Evolutionary conservation across 768 basidiomycete species (phyloP).

Genomic region (Roridomyces roridus): DNA sequence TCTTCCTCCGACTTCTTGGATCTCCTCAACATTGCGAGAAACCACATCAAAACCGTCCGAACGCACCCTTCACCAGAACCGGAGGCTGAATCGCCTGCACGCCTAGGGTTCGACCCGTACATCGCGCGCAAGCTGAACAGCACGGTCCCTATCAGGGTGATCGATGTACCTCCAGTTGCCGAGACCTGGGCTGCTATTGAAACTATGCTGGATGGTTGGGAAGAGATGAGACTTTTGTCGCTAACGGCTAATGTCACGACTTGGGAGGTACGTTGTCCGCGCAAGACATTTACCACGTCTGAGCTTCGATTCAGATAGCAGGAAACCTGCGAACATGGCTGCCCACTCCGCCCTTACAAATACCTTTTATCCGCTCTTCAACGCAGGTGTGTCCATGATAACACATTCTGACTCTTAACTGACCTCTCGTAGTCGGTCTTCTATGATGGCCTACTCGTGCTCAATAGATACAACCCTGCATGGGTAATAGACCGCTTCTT

Average conservation of each 20-base stretch:
- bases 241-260: conserved; percentile 49
- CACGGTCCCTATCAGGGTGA: conserved; percentile 70
- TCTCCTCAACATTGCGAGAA: conserved; percentile 47
- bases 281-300: neutral
- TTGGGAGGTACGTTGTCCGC: conserved; percentile 62
- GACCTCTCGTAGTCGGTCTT: conserved; percentile 53
- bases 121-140: conserved; percentile 71
- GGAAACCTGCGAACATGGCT: conserved; percentile 59
- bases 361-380: conserved; percentile 68
- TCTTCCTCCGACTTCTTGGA: conserved; percentile 41
- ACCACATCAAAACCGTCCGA: conserved; percentile 47
- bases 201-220: conserved; percentile 59
- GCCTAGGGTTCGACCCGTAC: conserved; percentile 66
- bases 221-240: conserved; percentile 56
- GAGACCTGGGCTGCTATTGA: conserved; percentile 59
- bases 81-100: conserved; percentile 50
- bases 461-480: conserved; percentile 53
- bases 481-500: conserved; percentile 74
- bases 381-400: conserved; percentile 54
- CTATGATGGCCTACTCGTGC: conserved; percentile 59
- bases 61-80: conserved; percentile 44
- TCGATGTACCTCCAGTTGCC: conserved; percentile 54
- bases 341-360: conserved; percentile 42
- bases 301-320: conserved; percentile 41
- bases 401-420: conserved; percentile 1